Evolutionary conservation across 495 filamentous ascomycete genomes (phyloP).

Genomic region (Penicillium canescens): DNA sequence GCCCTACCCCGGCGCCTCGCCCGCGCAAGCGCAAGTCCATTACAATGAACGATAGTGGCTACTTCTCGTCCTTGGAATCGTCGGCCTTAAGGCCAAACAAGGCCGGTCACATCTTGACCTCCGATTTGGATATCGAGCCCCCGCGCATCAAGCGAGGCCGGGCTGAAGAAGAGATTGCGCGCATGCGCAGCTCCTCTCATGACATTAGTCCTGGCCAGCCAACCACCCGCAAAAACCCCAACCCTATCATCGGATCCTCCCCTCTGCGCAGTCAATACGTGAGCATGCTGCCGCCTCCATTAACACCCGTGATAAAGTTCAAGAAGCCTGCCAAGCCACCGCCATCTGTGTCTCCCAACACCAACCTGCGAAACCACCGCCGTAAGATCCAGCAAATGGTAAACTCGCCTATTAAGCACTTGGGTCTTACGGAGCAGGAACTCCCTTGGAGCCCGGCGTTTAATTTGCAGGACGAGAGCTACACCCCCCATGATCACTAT

Average conservation of each 20-base stretch:
- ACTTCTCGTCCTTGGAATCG: conserved; percentile 96
- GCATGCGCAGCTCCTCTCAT: conserved; percentile 87
- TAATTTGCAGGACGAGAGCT: conserved; percentile 59
- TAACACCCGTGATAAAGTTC: conserved; percentile 86
- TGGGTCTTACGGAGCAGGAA: conserved; percentile 62
- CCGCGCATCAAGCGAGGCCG: conserved; percentile 82
- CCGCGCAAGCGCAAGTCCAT: conserved; percentile 71
- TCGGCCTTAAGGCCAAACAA: conserved; percentile 76
- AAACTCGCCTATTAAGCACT: conserved; percentile 77
- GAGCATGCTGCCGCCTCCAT: conserved; percentile 69
- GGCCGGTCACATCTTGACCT: conserved; percentile 60
- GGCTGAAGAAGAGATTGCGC: conserved; percentile 93
- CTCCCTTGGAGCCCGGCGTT: conserved; percentile 80
- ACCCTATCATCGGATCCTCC: conserved; percentile 55
- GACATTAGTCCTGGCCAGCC: conserved; percentile 79
- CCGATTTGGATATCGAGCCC: conserved; percentile 69
- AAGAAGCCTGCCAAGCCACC: conserved; percentile 79
- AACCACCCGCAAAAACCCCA: conserved; percentile 41
- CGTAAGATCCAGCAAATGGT: conserved; percentile 84
- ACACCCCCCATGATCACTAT: conserved; percentile 48
- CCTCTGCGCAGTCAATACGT: conserved; percentile 55
- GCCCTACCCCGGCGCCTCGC: conserved; percentile 53
- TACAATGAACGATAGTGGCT: conserved; percentile 90
- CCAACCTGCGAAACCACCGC: conserved; percentile 89
- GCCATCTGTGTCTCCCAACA: conserved; percentile 88